phyloP scores from a whole-genome alignment of 176 grass and related monocot species.

The Neostapfia colusana region DNA sequence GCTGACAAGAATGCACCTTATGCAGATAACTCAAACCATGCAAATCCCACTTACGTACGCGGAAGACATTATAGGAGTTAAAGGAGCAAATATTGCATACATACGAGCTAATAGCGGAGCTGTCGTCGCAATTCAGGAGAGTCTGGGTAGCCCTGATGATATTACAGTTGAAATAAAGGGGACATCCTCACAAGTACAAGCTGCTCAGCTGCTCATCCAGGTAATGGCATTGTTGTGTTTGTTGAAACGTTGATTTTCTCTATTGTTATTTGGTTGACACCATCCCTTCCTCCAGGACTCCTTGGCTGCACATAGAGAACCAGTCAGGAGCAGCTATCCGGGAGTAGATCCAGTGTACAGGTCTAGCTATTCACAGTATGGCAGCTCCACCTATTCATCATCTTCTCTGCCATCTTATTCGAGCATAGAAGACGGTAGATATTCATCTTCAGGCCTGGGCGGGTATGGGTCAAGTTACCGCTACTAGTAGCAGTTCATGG shows the following conservation, averaged over 20 bases:
- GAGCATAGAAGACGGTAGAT: conserved; percentile 54
- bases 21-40: conserved; percentile 95
- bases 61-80: conserved; percentile 92
- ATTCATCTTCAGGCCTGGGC: conserved; percentile 70
- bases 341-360: conserved; percentile 69
- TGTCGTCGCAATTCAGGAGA: conserved; percentile 87
- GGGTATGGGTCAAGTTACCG: conserved; percentile 73
- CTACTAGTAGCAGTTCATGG: conserved; percentile 41
- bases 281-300: conserved; percentile 58
- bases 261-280: neutral
- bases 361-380: conserved; percentile 74
- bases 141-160: conserved; percentile 72
- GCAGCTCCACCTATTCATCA: conserved; percentile 58
- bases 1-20: conserved; percentile 34
- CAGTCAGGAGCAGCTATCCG: conserved; percentile 62
- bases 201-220: conserved; percentile 87
- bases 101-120: conserved; percentile 87
- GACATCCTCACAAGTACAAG: conserved; percentile 83
- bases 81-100: conserved; percentile 90
- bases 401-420: conserved; percentile 67
- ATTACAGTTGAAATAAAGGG: conserved; percentile 99
- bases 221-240: conserved; percentile 35
- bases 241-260: neutral
- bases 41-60: conserved; percentile 97
- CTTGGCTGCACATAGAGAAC: conserved; percentile 74